phyloP scores from a whole-genome alignment of 2,329 filamentous ascomycete species.

The Atkinsonella texensis region DNA sequence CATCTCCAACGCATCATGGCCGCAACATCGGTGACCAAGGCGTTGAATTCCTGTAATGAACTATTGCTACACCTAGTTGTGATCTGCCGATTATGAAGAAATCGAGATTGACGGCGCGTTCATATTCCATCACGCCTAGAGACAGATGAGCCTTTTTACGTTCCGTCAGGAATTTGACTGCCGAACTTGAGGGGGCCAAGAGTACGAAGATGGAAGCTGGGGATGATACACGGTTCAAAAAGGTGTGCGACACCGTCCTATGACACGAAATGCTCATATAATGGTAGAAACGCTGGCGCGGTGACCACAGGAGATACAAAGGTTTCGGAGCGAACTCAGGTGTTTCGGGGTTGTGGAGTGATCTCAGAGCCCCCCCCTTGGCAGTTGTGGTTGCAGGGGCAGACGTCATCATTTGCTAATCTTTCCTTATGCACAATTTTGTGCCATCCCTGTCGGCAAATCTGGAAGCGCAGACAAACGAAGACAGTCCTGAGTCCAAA shows the following conservation, averaged over 20 bases:
- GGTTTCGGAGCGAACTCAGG: conserved; percentile 14
- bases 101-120: conserved; percentile 27
- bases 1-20: neutral
- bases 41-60: conserved; percentile 17
- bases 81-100: conserved; percentile 24
- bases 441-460: too few relatives aligned
- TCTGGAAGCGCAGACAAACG: neutral
- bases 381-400: neutral
- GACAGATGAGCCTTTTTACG: conserved; percentile 29
- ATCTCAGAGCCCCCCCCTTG: too few relatives aligned
- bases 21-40: conserved; percentile 11
- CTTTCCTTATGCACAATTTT: too few relatives aligned
- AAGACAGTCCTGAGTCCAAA: too few relatives aligned
- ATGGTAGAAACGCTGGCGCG: conserved; percentile 25
- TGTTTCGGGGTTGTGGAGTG: too few relatives aligned
- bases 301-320: conserved; percentile 18
- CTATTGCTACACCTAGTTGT: conserved; percentile 21
- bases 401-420: neutral
- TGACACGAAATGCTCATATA: conserved; percentile 22
- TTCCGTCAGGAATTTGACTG: conserved; percentile 22
- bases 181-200: conserved; percentile 20
- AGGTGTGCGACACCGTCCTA: conserved; percentile 25
- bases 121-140: conserved; percentile 28
- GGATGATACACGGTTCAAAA: conserved; percentile 23
- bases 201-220: conserved; percentile 18